A percentile compares a stretch with the other conserved stretches of the same genome.
phyloP scores from a whole-genome alignment of 306 rosid species.

The Prunus campanulata region DNA sequence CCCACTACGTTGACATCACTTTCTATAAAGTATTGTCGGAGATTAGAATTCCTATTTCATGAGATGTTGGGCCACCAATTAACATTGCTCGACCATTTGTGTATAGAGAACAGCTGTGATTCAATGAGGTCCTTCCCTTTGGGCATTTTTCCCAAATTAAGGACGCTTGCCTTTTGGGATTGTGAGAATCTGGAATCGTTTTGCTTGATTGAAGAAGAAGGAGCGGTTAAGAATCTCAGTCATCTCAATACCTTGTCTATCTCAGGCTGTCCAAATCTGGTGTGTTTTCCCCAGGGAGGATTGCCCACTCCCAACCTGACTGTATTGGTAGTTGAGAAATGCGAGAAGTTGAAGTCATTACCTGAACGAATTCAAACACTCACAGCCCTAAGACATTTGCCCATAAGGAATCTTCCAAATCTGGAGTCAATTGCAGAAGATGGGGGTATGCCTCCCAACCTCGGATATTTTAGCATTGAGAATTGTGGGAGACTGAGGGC shows the following conservation, averaged over 20 bases:
- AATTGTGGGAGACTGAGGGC: too few species aligned
- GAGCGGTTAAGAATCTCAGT: neutral
- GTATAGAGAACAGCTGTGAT: neutral
- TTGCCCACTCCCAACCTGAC: neutral
- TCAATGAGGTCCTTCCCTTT: neutral
- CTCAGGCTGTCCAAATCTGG: neutral
- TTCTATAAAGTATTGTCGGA: neutral
- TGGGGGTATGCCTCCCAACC: too few species aligned
- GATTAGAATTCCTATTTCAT: neutral
- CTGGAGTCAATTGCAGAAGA: too few species aligned
- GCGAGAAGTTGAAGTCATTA: too few species aligned
- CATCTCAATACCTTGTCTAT: neutral
- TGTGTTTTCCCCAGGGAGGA: neutral
- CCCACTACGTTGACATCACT: neutral
- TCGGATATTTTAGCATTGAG: fast-evolving
- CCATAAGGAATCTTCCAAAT: too few species aligned
- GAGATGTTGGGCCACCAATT: neutral
- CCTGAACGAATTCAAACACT: too few species aligned
- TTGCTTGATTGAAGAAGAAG: neutral
- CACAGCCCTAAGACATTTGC: too few species aligned
- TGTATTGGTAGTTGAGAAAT: too few species aligned
- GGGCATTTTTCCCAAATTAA: neutral
- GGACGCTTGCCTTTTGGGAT: fast-evolving
- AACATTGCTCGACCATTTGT: neutral
- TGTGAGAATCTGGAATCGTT: neutral